Conservation (phyloP, 371 early-diverging fungal species). For the Rhizopus stolonifer region DNA sequence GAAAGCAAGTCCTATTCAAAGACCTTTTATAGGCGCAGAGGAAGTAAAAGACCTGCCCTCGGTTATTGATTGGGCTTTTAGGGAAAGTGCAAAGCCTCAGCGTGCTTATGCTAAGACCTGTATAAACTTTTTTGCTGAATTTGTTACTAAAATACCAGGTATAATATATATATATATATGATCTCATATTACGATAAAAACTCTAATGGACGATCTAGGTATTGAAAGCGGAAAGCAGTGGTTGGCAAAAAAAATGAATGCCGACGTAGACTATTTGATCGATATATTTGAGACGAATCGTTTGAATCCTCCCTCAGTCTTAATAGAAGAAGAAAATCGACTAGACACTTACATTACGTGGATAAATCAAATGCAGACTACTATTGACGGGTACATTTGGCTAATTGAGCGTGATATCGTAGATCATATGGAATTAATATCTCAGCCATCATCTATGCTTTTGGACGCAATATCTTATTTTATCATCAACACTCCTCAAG, state of each 20-base stretch:
- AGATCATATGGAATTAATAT: constrained; percentile 3
- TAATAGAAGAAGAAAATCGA: neutral
- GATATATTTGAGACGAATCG: constrained; percentile 20
- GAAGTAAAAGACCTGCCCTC: constrained; percentile 36
- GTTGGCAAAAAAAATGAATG: constrained; percentile 17
- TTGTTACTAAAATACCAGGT: constrained; percentile 29
- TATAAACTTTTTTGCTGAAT: constrained; percentile 46
- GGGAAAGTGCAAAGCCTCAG: constrained; percentile 52
- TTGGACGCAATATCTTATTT: constrained; percentile 16
- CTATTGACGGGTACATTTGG: constrained; percentile 46
- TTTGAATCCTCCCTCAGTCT: constrained; percentile 7
- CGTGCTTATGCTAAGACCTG: constrained; percentile 64
- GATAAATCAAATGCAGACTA: constrained; percentile 27
- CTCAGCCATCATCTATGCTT: constrained; percentile 12
- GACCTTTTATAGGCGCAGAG: constrained; percentile 53
- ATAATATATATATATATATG: too few relatives aligned
- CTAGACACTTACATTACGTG: constrained; percentile 16
- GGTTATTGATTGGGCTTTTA: constrained; percentile 63
- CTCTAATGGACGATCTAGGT: neutral
- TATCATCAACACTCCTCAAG: constrained; percentile 11
- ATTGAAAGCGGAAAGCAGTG: constrained; percentile 21
- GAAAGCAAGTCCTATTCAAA: constrained; percentile 29
- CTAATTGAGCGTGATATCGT: constrained; percentile 31
- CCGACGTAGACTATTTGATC: constrained; percentile 9
- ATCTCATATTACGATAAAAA: too few relatives aligned